These are phyloP conservation scores for Pseudozyma tsukubaensis DNA, from an alignment of 1,284 basidiomycete genomes.

Conservation along the genomic window DNA sequence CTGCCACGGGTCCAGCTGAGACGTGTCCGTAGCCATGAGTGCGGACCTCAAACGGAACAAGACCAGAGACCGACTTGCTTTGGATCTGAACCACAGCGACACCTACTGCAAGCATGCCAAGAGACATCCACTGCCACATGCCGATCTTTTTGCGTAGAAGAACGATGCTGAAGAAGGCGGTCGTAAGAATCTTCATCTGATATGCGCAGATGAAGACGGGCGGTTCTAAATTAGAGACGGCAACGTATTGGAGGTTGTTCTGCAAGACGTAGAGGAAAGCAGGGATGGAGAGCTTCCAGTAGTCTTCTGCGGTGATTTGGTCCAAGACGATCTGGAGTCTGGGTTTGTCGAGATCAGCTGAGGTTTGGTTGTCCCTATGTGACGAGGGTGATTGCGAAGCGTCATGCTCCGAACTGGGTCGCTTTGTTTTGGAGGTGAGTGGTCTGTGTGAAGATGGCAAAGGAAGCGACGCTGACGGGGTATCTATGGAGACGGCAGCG, in stretches of 20 bases:
- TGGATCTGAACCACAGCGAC: conserved; percentile 90
- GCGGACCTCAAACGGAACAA: conserved; percentile 47
- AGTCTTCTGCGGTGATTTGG: conserved; percentile 76
- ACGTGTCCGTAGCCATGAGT: conserved; percentile 45
- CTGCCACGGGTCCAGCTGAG: conserved; percentile 37
- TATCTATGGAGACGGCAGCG: conserved; percentile 70
- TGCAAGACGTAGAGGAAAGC: conserved; percentile 88
- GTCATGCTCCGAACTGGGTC: conserved; percentile 15
- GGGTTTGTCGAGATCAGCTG: conserved; percentile 3
- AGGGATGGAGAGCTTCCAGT: conserved; percentile 96
- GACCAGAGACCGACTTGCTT: conserved; percentile 49
- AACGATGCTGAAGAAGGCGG: conserved; percentile 90
- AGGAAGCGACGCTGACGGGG: conserved; percentile 23
- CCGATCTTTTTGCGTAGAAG: conserved; percentile 84
- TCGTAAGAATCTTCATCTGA: conserved; percentile 84
- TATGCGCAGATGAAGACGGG: conserved; percentile 84
- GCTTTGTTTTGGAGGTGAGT: conserved; percentile 17
- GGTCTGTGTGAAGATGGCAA: conserved; percentile 19
- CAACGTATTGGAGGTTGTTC: conserved; percentile 95
- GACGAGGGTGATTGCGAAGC: conserved; percentile 14
- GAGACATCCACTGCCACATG: conserved; percentile 82
- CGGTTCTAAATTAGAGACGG: conserved; percentile 89
- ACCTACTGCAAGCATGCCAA: conserved; percentile 86
- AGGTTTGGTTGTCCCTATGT: background rate
- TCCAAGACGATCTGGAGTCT: conserved; percentile 53